phyloP scores from a whole-genome alignment of 495 filamentous ascomycete species.

The Lasiosphaeria hispida region DNA sequence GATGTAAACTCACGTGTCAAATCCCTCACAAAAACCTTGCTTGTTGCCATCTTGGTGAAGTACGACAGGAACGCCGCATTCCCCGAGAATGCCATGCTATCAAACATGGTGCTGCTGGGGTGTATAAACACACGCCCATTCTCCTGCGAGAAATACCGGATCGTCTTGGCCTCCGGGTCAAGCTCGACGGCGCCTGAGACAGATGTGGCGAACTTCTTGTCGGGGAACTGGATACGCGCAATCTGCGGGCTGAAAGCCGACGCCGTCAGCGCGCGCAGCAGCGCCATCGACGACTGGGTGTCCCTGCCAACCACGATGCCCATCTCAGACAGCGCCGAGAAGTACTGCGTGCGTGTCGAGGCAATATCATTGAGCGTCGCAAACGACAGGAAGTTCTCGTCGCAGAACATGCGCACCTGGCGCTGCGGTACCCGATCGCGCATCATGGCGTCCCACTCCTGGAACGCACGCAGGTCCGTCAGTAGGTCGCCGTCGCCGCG shows the following conservation, averaged over 20 bases:
- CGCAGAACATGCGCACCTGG: slow-evolving; percentile 74
- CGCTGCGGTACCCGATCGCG: slow-evolving; percentile 54
- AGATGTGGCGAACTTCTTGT: slow-evolving; percentile 88
- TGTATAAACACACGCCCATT: slow-evolving; percentile 90
- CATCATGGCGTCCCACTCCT: slow-evolving; percentile 71
- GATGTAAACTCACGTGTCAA: slow-evolving; percentile 67
- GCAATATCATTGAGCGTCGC: slow-evolving; percentile 83
- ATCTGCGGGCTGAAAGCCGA: slow-evolving; percentile 89
- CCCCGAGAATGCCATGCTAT: slow-evolving; percentile 68
- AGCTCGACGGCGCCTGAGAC: slow-evolving; percentile 84
- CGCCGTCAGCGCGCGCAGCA: slow-evolving; percentile 85
- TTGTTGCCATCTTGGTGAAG: slow-evolving; percentile 86
- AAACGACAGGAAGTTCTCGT: slow-evolving; percentile 80
- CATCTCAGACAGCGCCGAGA: slow-evolving; percentile 79
- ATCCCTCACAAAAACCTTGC: slow-evolving; percentile 84
- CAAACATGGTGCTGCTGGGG: slow-evolving; percentile 82
- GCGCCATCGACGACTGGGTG: slow-evolving; percentile 39
- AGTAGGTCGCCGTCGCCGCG: slow-evolving; percentile 80
- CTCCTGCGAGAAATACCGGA: slow-evolving; percentile 87
- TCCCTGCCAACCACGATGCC: slow-evolving; percentile 62
- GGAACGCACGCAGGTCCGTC: slow-evolving; percentile 78
- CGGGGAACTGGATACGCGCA: slow-evolving; percentile 85
- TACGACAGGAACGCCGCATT: slow-evolving; percentile 73
- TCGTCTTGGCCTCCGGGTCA: slow-evolving; percentile 86
- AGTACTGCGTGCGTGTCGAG: slow-evolving; percentile 79